Evolutionary conservation across 345 rosid species (phyloP).

Genomic region (Microcos paniculata): DNA sequence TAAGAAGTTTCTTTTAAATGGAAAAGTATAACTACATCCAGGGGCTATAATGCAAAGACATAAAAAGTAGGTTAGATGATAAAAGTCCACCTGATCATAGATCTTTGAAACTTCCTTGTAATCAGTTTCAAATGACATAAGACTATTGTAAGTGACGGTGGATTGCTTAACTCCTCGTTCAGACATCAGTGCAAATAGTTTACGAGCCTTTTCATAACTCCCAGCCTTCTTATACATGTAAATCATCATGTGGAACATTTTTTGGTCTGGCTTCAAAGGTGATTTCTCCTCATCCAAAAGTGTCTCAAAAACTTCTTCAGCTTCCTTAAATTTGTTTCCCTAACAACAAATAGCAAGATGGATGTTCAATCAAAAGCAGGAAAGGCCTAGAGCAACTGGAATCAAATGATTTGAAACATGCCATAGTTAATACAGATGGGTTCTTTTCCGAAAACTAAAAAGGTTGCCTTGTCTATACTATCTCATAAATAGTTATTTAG

Average conservation of each 20-base stretch:
- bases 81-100: slow-evolving; percentile 75
- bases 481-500: neutral
- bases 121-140: slow-evolving; percentile 85
- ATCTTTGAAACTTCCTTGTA: slow-evolving; percentile 97
- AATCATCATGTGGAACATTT: slow-evolving; percentile 97
- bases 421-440: neutral
- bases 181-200: slow-evolving; percentile 67
- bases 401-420: neutral
- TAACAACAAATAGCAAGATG: slow-evolving; percentile 24
- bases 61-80: neutral
- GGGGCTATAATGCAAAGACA: neutral
- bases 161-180: slow-evolving; percentile 68
- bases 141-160: slow-evolving; percentile 83
- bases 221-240: slow-evolving; percentile 92
- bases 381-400: neutral
- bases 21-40: neutral
- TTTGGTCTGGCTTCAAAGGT: slow-evolving; percentile 81
- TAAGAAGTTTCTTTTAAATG: neutral
- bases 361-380: neutral
- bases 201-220: slow-evolving; percentile 78
- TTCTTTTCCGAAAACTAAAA: neutral
- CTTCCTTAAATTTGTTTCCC: slow-evolving; percentile 86
- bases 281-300: slow-evolving; percentile 69
- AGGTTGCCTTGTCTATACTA: neutral
- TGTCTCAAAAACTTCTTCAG: slow-evolving; percentile 75